Evolutionary conservation across 2,329 filamentous ascomycete species (phyloP).

Genomic region (Alternaria panax): DNA sequence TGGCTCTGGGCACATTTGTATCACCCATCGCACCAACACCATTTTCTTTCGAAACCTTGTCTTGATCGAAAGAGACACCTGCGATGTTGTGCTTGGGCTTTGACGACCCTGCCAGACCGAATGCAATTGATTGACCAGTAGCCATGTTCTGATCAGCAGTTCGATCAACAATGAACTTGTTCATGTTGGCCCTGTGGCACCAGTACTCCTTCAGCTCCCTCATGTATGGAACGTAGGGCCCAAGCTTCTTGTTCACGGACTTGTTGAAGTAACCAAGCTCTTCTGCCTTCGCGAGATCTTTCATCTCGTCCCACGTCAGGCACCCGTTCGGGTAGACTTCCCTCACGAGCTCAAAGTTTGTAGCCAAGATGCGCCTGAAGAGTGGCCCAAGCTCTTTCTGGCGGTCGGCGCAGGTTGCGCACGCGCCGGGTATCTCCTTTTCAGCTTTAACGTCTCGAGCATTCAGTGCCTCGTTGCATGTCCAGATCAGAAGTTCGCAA

Average conservation of each 20-base stretch:
- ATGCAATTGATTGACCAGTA: neutral
- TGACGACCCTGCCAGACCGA: too few relatives aligned
- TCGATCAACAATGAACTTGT: neutral
- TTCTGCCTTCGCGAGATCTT: neutral
- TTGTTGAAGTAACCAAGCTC: neutral
- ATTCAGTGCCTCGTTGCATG: neutral
- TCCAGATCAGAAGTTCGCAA: neutral
- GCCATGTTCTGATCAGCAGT: too few relatives aligned
- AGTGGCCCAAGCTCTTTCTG: neutral
- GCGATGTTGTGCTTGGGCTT: neutral
- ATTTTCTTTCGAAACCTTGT: neutral
- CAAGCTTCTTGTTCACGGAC: neutral
- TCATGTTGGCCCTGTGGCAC: neutral
- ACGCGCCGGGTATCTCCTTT: neutral
- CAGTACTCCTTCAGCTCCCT: neutral
- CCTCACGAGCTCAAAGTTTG: neutral
- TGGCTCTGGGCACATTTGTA: neutral
- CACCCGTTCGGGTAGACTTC: neutral
- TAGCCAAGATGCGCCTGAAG: neutral
- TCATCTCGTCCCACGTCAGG: constrained; percentile 4
- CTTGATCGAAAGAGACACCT: neutral
- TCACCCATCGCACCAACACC: neutral
- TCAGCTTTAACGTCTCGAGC: neutral
- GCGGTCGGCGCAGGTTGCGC: neutral
- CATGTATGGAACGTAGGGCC: neutral